A percentile compares a stretch with the other conserved stretches of the same genome.
phyloP scores from a whole-genome alignment of 139 green algal genomes.

The Pseudopediastrum boryanum region DNA sequence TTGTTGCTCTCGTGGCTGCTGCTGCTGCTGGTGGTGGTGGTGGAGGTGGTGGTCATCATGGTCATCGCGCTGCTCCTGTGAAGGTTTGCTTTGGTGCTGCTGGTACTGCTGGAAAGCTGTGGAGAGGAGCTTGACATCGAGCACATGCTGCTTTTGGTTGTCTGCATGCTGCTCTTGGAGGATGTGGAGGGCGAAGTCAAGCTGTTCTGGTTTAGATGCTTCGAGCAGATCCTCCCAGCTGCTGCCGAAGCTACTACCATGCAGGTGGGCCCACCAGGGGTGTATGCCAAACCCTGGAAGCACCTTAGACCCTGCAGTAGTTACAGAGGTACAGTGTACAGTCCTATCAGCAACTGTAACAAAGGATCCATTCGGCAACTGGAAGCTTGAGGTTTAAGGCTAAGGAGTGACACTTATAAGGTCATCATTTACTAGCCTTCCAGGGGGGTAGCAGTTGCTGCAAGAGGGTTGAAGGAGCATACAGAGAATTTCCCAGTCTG shows the following conservation, averaged over 20 bases:
- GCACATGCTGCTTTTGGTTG: slow-evolving; percentile 32
- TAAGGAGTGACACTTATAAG: no score
- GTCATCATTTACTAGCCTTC: no score
- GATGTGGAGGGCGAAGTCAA: slow-evolving; percentile 5
- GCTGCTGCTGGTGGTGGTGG: slow-evolving; percentile 14
- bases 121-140: no score
- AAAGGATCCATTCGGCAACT: no score
- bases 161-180: neutral
- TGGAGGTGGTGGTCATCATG: neutral
- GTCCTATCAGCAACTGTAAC: no score
- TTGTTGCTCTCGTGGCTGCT: neutral
- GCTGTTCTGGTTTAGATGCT: slow-evolving; percentile 8
- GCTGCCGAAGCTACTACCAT: neutral
- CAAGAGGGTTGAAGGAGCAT: no score
- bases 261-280: slow-evolving; percentile 46
- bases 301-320: no score
- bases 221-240: slow-evolving; percentile 35
- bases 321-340: no score
- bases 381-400: no score
- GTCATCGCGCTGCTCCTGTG: neutral
- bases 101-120: neutral
- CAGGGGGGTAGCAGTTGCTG: no score
- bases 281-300: slow-evolving; percentile 48
- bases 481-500: no score
- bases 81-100: neutral